Base-by-base conservation (phyloP, 2,329 filamentous ascomycete genomes). In the Camptophora hylomeconis region DNA sequence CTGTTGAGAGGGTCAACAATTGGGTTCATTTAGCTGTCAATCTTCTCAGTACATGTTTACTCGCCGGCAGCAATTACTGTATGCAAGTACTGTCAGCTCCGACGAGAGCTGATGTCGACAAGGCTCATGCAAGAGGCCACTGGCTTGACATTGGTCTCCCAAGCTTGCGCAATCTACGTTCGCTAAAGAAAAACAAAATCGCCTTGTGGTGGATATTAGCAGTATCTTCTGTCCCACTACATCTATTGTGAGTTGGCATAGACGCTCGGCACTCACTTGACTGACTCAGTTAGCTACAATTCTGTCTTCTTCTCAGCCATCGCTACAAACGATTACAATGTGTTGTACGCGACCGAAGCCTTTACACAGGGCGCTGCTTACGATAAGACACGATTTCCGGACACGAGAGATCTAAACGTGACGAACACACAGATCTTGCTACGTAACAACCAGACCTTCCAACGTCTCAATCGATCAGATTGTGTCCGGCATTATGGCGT, bases 81-180 rank as follows among this genome's bases (percentile, higher is more conserved):
- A 67, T 68, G 60, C 67, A 71, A 35, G 51, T 59, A 12, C 45
- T 72, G 8, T 56, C 48, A 8, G 56, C 65, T 1, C 67, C 67
- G 0, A 68, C 60, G 1, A 47, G 67, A 14, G 33, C 42, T 6
- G 63, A 70, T 21, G 44, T 70, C 7, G 58, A 71, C 26, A 38
- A 37, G 9, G 63, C 63, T 0, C 67, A 72, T 45, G 27, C 12
- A 7, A 24, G 13, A 10, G 26, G 31, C 11, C n/a, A 24, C 15
- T 33, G 26, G 26, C 20, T 33, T 10, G 31, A 33, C 17, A 30
- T 33, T 25, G 31, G 31, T 14, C 20, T 33, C 13, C 31, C 31
- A 12, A 33, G 31, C 21, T 5, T 33, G 12, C 31, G 31, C 7
- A 33, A 33, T 25, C 17, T 33, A 37, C 0, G 28, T 37, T 42